Evolutionary conservation across 768 basidiomycete genomes (phyloP), one percentile per base, ranked within the genome.

Genomic region (Phylloporus arenicola): DNA sequence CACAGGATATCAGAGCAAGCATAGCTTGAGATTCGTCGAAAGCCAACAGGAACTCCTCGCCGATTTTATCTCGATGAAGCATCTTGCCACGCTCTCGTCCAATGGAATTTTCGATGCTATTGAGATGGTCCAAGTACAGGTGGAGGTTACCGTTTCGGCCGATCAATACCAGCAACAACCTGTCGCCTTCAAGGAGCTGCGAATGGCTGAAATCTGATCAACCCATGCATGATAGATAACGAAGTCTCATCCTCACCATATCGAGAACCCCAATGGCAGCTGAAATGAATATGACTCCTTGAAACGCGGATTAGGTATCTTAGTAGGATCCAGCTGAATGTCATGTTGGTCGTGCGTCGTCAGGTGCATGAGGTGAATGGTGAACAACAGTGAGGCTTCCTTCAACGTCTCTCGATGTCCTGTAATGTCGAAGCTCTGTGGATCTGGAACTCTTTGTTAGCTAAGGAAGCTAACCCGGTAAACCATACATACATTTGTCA

Each of bases 1-100:
- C 64, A 6, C 70, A 60, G 7, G 71, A 66, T 51, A 78, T 71
- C 7, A 82, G 43, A 6, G 72, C 70, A 34, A 83, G 64, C 63
- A 78, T 71, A 3, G 75, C 69, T 52, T 72, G 75, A 4, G 68
- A 63, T 56, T 83, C 81, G 45, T 83, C 80, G 48, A 73, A 81
- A 0, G 81, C 70, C 13, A 82, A 47, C 11, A 78, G 37, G 42
- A 72, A 67, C 10, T 74, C 65, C 20, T 73, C 64, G 0, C 77
- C 80, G 19, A 80, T 69, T 54, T 76, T 79, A 43, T 75, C 72
- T 12, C 69, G 70, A 51, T 71, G 65, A 14, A 82, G 56, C 7
- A 47, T 42, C 48, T 72, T 73, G 39, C 70, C 64, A 8, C 50
- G 47, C 8, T 64, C 61, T 17, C 58, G 57, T 6, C 55, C 48